Conservation (phyloP, 768 basidiomycete species). For the Tulasnella sp. region DNA sequence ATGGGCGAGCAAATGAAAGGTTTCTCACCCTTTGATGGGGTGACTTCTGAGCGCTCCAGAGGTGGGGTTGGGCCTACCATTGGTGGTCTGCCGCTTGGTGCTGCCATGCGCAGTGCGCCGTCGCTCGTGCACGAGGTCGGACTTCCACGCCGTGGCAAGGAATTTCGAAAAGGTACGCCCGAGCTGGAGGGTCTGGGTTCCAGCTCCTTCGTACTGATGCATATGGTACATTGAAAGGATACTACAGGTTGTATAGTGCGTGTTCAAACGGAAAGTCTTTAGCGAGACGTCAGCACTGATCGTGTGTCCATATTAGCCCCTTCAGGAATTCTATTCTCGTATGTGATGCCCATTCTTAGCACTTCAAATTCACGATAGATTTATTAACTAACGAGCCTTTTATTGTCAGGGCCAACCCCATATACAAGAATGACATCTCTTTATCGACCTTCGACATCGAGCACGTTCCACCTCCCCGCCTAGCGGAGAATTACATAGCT, state of each 20-base stretch:
- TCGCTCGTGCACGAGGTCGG: background rate
- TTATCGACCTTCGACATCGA: conserved; percentile 13
- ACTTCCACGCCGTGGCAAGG: background rate
- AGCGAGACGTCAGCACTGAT: background rate
- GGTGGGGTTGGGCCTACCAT: no score
- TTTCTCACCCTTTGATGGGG: no score
- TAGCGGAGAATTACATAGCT: conserved; percentile 12
- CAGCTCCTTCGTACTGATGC: no score
- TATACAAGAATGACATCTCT: background rate
- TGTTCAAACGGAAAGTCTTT: background rate
- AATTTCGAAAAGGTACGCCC: background rate
- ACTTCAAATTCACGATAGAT: background rate
- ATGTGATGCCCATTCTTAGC: background rate
- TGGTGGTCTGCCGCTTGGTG: no score
- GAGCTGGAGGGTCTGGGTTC: background rate
- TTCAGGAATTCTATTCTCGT: background rate
- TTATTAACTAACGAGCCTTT: background rate
- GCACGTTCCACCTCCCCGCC: conserved; percentile 19
- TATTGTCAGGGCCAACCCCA: background rate
- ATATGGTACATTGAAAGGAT: background rate
- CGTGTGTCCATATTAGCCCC: background rate
- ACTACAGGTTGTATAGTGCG: background rate
- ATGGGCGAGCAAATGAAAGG: no score
- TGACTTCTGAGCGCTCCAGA: no score
- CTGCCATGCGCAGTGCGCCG: background rate